Percentiles rank a stretch among this genome's conserved stretches.
These are phyloP conservation scores for Sporothrix curviconia DNA, from an alignment of 2,329 filamentous ascomycete genomes.

Conservation along the genomic window DNA sequence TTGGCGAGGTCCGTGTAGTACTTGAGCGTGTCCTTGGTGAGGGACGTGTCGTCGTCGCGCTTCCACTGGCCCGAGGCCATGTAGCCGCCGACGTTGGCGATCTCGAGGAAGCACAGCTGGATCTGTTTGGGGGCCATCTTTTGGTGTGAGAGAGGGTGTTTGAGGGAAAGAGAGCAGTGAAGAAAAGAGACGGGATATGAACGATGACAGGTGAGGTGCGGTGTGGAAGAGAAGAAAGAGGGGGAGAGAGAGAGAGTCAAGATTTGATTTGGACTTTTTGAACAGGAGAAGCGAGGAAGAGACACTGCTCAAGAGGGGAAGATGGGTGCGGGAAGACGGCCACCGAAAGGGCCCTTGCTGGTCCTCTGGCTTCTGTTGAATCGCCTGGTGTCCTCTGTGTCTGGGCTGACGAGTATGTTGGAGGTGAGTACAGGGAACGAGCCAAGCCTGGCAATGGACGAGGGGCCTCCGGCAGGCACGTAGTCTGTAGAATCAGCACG, in stretches of 20 bases:
- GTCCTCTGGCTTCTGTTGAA: neutral
- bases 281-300: neutral
- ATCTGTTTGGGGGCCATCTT: constrained; percentile 26
- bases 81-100: constrained; percentile 1
- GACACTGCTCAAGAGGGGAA: neutral
- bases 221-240: neutral
- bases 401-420: too few relatives aligned
- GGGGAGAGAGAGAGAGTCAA: neutral
- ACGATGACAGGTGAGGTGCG: neutral
- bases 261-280: too few relatives aligned
- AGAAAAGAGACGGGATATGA: neutral
- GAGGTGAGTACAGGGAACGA: too few relatives aligned
- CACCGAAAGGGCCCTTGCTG: neutral
- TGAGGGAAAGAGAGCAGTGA: neutral
- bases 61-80: constrained; percentile 11
- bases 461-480: too few relatives aligned
- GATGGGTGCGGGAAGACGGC: neutral
- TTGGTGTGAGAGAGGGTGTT: too few relatives aligned
- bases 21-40: constrained; percentile 10
- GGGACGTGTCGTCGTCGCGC: constrained; percentile 9
- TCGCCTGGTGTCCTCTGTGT: neutral
- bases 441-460: too few relatives aligned
- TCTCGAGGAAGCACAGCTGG: constrained; percentile 14
- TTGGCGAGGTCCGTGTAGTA: constrained; percentile 13
- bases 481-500: too few relatives aligned